A percentile compares a stretch with the other conserved stretches of the same genome.
phyloP scores from a whole-genome alignment of 2,329 filamentous ascomycete species.

The Tricladium varicosporioides region DNA sequence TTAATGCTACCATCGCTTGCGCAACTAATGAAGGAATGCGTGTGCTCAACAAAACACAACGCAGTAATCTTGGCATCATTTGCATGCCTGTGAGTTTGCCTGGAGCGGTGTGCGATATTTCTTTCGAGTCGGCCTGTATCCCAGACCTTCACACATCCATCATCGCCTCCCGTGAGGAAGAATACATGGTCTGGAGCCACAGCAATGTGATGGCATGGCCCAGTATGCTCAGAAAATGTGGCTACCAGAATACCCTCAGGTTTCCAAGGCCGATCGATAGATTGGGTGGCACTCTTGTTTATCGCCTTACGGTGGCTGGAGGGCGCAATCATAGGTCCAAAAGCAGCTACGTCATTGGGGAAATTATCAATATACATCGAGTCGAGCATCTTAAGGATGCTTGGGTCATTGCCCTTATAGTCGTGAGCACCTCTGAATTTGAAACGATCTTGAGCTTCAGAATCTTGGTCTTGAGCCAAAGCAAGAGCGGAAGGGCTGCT shows the following conservation, averaged over 20 bases:
- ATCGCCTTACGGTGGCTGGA: slow-evolving; percentile 54
- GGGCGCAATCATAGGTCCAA: slow-evolving; percentile 78
- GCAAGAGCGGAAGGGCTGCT: slow-evolving; percentile 37
- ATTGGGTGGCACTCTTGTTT: slow-evolving; percentile 35
- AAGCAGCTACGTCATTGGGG: slow-evolving; percentile 62
- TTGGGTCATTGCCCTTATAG: slow-evolving; percentile 77
- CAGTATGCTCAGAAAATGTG: slow-evolving; percentile 84
- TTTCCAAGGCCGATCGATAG: slow-evolving; percentile 65
- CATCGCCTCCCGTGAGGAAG: slow-evolving; percentile 90
- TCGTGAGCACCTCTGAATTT: slow-evolving; percentile 69
- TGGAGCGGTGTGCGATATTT: slow-evolving; percentile 83
- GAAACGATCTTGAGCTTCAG: slow-evolving; percentile 36
- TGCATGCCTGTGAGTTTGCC: slow-evolving; percentile 79
- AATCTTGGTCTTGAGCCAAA: slow-evolving; percentile 36
- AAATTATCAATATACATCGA: slow-evolving; percentile 77
- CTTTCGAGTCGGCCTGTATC: slow-evolving; percentile 86
- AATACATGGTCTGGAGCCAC: slow-evolving; percentile 89
- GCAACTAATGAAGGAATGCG: slow-evolving; percentile 89
- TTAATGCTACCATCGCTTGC: slow-evolving; percentile 88
- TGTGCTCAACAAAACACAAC: slow-evolving; percentile 88
- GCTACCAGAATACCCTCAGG: slow-evolving; percentile 83
- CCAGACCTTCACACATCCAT: slow-evolving; percentile 90
- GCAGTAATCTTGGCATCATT: slow-evolving; percentile 72
- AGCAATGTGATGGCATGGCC: slow-evolving; percentile 75
- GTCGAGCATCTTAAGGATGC: slow-evolving; percentile 70